Evolutionary conservation across 2,329 filamentous ascomycete species (phyloP).

Genomic region (Thelonectria olida): DNA sequence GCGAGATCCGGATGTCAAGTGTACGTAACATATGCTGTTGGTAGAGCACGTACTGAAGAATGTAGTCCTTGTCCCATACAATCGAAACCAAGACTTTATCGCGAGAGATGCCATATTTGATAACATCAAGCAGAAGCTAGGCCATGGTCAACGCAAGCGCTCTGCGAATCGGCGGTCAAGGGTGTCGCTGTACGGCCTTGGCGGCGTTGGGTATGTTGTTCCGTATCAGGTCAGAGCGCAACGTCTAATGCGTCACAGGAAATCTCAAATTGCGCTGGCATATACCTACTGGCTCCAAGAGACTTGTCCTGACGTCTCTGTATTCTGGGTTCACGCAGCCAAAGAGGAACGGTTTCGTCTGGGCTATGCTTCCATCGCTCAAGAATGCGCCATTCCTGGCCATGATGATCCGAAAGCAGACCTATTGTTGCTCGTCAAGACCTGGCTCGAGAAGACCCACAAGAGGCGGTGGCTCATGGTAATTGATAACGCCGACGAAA

Average conservation of each 20-base stretch:
- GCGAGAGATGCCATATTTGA: neutral
- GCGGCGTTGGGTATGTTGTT: conserved; percentile 13
- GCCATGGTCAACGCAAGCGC: neutral
- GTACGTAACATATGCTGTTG: conserved; percentile 6
- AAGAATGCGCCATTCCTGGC: conserved; percentile 37
- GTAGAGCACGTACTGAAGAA: neutral
- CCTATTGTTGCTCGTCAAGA: conserved; percentile 36
- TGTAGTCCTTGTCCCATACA: conserved; percentile 25
- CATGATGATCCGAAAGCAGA: conserved; percentile 36
- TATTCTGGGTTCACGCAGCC: conserved; percentile 48
- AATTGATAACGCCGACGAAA: conserved; percentile 33
- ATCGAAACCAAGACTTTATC: conserved; percentile 18
- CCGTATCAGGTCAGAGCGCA: no score
- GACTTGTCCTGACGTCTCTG: no score
- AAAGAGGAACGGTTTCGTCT: conserved; percentile 44
- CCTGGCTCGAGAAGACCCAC: conserved; percentile 39
- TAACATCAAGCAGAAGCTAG: conserved; percentile 12
- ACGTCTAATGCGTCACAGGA: no score
- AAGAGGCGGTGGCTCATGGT: conserved; percentile 28
- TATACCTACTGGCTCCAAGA: no score
- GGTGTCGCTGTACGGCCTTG: conserved; percentile 16
- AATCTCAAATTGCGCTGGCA: no score
- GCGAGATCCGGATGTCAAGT: no score
- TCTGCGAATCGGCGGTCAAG: neutral
- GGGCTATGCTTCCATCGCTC: conserved; percentile 43